Evolutionary conservation across 164 flowering plant species (phyloP).

Genomic region (Kingdonia uniflora): DNA sequence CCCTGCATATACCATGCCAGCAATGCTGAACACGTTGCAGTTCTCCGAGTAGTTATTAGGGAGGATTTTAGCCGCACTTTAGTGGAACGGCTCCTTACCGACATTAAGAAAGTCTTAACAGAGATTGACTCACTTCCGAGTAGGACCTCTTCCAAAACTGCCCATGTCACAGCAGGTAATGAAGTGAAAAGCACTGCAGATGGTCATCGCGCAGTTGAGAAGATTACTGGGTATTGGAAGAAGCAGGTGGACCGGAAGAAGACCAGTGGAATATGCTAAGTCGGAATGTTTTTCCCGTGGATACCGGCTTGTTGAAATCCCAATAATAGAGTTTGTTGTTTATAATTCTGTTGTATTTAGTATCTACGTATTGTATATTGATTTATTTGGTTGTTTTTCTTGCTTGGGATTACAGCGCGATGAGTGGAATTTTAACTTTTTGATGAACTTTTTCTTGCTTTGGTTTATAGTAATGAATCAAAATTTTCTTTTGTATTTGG

Average conservation of each 20-base stretch:
- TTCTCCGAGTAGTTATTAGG: constrained; percentile 37
- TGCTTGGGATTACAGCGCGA: too few relatives aligned
- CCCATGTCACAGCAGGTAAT: constrained; percentile 16
- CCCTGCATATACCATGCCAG: constrained; percentile 43
- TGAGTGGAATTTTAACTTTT: too few relatives aligned
- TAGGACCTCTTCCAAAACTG: constrained; percentile 10
- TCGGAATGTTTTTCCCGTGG: background rate
- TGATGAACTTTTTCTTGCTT: too few relatives aligned
- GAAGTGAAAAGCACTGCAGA: constrained; percentile 1
- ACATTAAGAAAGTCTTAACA: constrained; percentile 34
- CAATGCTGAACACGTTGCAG: constrained; percentile 24
- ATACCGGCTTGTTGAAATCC: too few relatives aligned
- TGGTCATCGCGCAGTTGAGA: constrained; percentile 7
- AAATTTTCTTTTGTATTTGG: too few relatives aligned
- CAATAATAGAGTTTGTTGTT: too few relatives aligned
- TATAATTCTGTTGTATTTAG: too few relatives aligned
- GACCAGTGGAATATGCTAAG: constrained; percentile 33
- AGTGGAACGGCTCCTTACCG: constrained; percentile 35
- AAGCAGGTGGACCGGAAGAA: constrained; percentile 18
- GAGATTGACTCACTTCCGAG: constrained; percentile 27
- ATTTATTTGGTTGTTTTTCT: background rate
- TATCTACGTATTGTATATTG: background rate
- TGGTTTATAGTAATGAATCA: too few relatives aligned
- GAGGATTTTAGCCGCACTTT: constrained; percentile 62
- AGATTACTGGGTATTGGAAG: constrained; percentile 31